Evolutionary conservation across 176 grass and related monocot genomes (phyloP).

Genomic region (Dactylis glomerata): DNA sequence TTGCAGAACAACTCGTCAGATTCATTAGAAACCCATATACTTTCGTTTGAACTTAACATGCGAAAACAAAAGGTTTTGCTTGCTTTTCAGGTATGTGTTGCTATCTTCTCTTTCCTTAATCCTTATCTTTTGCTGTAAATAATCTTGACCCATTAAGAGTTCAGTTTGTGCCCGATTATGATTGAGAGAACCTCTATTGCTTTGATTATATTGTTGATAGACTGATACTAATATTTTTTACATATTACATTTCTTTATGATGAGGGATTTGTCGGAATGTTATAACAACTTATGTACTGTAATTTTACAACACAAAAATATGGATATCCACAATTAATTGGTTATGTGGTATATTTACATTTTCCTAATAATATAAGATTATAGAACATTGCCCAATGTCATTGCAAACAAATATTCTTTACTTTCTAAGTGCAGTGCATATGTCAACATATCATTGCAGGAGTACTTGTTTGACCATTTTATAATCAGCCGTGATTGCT

Average conservation of each 20-base stretch:
- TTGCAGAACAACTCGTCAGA: conserved; percentile 86
- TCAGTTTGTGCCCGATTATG: not conserved
- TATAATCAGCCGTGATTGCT: not conserved
- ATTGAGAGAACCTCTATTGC: not conserved
- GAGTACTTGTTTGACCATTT: not conserved
- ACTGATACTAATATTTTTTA: not conserved
- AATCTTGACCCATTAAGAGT: not conserved
- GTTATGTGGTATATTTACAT: not conserved
- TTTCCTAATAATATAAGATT: not conserved
- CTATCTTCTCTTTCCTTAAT: not conserved
- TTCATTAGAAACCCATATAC: conserved; percentile 81
- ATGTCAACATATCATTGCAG: not conserved
- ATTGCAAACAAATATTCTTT: conserved; percentile 7
- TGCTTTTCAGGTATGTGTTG: conserved; percentile 82
- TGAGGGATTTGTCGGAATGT: not conserved
- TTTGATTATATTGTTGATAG: conserved; percentile 14
- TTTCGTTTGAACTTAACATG: conserved; percentile 98
- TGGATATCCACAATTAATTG: not conserved
- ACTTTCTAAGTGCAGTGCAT: not conserved
- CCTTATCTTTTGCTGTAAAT: not conserved
- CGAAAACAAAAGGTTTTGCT: conserved; percentile 92
- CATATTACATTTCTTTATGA: not conserved
- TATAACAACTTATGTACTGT: not conserved
- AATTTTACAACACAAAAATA: not conserved
- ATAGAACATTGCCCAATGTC: not conserved